phyloP scores from a whole-genome alignment of 148 eudicot species.

The Cornus florida region DNA sequence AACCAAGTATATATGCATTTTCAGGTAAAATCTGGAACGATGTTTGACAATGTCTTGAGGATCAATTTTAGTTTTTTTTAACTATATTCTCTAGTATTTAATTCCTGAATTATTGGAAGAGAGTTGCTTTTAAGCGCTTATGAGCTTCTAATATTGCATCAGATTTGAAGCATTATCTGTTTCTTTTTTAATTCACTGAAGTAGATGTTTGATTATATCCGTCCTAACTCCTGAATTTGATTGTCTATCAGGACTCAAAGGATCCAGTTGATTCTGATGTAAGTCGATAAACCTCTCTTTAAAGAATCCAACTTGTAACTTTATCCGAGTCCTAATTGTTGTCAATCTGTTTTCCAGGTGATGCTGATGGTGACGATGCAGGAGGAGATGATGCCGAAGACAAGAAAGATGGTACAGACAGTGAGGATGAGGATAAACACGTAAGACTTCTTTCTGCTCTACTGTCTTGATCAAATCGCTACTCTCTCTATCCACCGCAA shows the following conservation, averaged over 20 bases:
- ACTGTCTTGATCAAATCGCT: not conserved
- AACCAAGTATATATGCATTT: not conserved
- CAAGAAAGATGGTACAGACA: not conserved
- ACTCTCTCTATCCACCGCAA: not conserved
- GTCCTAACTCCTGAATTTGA: conserved; percentile 1
- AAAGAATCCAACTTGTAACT: not conserved
- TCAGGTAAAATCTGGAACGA: conserved; percentile 95
- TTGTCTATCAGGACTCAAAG: conserved; percentile 58
- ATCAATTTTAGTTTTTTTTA: no score
- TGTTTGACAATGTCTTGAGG: conserved; percentile 86
- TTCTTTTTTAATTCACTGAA: not conserved
- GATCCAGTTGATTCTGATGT: conserved; percentile 84
- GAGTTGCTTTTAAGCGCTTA: no score
- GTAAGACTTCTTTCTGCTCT: not conserved
- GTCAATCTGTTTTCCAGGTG: conserved; percentile 39
- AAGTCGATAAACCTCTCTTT: conserved; percentile 24
- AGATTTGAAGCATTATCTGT: not conserved
- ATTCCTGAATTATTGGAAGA: no score
- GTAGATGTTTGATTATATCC: not conserved
- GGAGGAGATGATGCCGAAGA: conserved; percentile 22
- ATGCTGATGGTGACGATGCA: conserved; percentile 27
- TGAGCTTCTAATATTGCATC: not conserved
- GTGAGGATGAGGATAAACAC: not conserved
- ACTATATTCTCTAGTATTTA: not conserved
- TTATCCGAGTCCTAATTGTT: not conserved